Evolutionary conservation across 345 rosid species (phyloP).

Genomic region (Lepidium didymum): DNA sequence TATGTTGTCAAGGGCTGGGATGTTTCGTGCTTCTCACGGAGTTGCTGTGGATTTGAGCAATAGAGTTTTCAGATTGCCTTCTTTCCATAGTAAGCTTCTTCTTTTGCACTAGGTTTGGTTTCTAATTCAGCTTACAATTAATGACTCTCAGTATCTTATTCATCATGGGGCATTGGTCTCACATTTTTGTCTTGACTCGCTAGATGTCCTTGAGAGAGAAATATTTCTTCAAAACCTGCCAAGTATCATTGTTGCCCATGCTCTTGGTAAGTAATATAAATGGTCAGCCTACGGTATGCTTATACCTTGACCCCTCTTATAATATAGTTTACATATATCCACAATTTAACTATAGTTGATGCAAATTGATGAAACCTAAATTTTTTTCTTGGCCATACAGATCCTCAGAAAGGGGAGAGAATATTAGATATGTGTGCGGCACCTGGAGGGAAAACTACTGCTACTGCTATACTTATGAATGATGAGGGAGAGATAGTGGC

Average conservation of each 20-base stretch:
- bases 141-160: conserved; percentile 5
- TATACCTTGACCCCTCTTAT: neutral
- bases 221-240: conserved; percentile 97
- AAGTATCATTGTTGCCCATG: conserved; percentile 83
- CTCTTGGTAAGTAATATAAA: conserved; percentile 50
- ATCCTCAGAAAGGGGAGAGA: conserved; percentile 93
- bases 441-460: conserved; percentile 98
- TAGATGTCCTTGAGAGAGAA: conserved; percentile 94
- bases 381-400: conserved; percentile 30
- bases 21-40: conserved; percentile 77
- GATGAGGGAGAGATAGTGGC: conserved; percentile 93
- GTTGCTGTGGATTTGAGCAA: conserved; percentile 79
- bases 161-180: neutral
- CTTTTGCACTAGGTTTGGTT: neutral
- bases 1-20: conserved; percentile 89
- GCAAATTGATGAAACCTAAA: neutral
- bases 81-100: conserved; percentile 59
- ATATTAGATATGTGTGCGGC: conserved; percentile 99
- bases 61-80: conserved; percentile 69
- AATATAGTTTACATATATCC: neutral
- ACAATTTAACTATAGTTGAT: neutral
- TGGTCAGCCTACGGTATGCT: neutral
- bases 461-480: conserved; percentile 81
- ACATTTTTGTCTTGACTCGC: conserved; percentile 5
- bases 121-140: neutral